Evolutionary conservation across 208 protist species (phyloP), one percentile per base, ranked within the genome.

Genomic region (Vickermania ingenoplastis): DNA sequence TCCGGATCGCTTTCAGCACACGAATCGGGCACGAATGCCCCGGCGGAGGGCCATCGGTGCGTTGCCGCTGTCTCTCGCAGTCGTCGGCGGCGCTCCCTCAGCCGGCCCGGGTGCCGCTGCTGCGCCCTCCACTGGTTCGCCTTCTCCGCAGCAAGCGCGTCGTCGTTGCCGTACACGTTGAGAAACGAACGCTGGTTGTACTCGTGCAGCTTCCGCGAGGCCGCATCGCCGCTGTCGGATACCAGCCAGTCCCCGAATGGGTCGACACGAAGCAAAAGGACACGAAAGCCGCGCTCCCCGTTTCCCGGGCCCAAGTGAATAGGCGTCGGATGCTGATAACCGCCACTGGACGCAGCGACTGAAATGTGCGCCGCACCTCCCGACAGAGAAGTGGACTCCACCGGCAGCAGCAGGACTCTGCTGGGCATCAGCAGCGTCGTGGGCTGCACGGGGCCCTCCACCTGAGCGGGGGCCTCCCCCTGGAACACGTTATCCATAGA

Each of bases 191-290:
- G 76, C 41, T 57, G 65, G 36, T 59, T 68, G 27, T 60, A 55
- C 53, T 53, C 11, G 26, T 50, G 61, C 51, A 45, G 36, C 17
- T 17, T 7, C 36, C 7, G 11, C 11, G 36, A 45, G 36, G 36
- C 36, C 11, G 36, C 17, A 17, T 45, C 36, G 7, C 11, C 36
- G 7, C 36, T 7, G 11, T 86, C 77, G 28, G 69, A 49, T 5
- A 77, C 65, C 31, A 86, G 59, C 68, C 81, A 79, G 21, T 68
- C 62, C 2, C 83, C 79, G 26, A 71, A 64, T 13, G 67, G 54
- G 27, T 90, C 83, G 24, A 90, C 68, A 24, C 71, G 73, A 11
- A 90, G 63, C 3, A 90, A 63, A 41, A 86, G 61, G 5, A 85
- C 74, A n/a, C 68, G 36, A 29, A 62, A 29, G 27, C 30, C 56